Conservation (phyloP, 1,284 basidiomycete genomes). For the Ganoderma lingzhi region DNA sequence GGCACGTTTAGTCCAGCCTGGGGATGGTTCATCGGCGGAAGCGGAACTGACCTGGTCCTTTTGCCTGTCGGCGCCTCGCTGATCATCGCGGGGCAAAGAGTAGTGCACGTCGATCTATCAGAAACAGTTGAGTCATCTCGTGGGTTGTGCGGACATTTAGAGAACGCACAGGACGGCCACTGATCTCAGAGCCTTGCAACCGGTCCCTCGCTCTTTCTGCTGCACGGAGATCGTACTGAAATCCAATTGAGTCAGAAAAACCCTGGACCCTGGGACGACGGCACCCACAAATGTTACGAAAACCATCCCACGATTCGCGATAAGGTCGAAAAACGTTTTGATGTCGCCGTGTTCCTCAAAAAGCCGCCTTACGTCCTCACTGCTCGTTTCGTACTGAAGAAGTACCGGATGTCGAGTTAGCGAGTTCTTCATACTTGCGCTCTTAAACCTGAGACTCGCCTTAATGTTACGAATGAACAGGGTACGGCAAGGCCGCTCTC, state of each 20-base stretch:
- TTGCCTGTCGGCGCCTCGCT: slow-evolving; percentile 81
- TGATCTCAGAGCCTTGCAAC: slow-evolving; percentile 87
- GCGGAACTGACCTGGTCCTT: slow-evolving; percentile 79
- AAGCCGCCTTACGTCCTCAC: slow-evolving; percentile 81
- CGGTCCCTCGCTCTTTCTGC: slow-evolving; percentile 91
- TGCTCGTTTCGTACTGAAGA: slow-evolving; percentile 88
- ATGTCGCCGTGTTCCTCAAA: slow-evolving; percentile 96
- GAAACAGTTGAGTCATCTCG: slow-evolving; percentile 21
- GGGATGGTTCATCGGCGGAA: background rate
- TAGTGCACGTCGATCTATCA: slow-evolving; percentile 96
- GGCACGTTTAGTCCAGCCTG: slow-evolving; percentile 17
- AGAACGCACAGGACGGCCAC: slow-evolving; percentile 79
- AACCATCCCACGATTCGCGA: slow-evolving; percentile 93
- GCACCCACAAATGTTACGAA: slow-evolving; percentile 95
- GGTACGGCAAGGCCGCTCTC: slow-evolving; percentile 93
- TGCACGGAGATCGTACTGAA: slow-evolving; percentile 88
- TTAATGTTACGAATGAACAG: slow-evolving; percentile 98
- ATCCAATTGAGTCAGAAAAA: background rate
- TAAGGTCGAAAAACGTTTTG: slow-evolving; percentile 96
- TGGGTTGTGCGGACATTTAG: background rate
- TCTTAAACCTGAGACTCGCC: slow-evolving; percentile 63
- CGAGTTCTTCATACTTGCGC: background rate
- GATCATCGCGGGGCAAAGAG: slow-evolving; percentile 91
- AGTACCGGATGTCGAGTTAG: slow-evolving; percentile 4
- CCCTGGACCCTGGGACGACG: slow-evolving; percentile 2